These are phyloP conservation scores for Ustilago shanxiensis DNA, from an alignment of 1,284 basidiomycete species.

Conservation along the genomic window DNA sequence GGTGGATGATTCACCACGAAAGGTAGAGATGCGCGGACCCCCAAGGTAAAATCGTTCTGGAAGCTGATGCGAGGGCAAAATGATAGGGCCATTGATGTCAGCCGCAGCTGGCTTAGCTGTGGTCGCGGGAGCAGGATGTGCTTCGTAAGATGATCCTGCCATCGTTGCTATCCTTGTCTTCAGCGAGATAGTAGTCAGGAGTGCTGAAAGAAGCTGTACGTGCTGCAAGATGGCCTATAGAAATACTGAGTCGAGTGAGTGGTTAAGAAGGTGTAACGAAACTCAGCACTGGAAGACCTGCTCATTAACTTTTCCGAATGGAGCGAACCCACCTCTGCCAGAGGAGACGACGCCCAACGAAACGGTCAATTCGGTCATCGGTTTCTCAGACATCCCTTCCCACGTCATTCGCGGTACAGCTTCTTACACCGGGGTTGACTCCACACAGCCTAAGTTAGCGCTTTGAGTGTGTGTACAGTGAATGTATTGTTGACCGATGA, in stretches of 20 bases:
- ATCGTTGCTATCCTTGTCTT: background rate
- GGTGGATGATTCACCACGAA: constrained; percentile 24
- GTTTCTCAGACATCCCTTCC: background rate
- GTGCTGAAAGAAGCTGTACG: background rate
- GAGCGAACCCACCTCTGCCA: background rate
- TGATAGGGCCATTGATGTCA: constrained; percentile 21
- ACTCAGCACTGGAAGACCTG: background rate
- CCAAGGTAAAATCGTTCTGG: constrained; percentile 40
- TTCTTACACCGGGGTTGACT: background rate
- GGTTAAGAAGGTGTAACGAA: background rate
- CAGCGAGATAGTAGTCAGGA: background rate
- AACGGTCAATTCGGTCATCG: background rate
- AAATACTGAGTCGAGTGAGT: too few species aligned
- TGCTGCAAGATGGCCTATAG: too few species aligned
- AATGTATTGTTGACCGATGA: background rate
- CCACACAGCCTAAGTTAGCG: too few species aligned
- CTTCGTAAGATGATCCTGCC: constrained; percentile 22
- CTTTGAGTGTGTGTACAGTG: background rate
- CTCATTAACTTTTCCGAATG: background rate
- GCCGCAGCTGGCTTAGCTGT: background rate
- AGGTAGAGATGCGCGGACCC: constrained; percentile 32
- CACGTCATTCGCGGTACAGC: background rate
- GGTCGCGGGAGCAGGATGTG: background rate
- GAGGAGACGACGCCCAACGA: background rate
- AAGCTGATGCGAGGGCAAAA: constrained; percentile 38